Base-by-base conservation (phyloP, 176 grass and related monocot species). In the Triticum timopheevii region DNA sequence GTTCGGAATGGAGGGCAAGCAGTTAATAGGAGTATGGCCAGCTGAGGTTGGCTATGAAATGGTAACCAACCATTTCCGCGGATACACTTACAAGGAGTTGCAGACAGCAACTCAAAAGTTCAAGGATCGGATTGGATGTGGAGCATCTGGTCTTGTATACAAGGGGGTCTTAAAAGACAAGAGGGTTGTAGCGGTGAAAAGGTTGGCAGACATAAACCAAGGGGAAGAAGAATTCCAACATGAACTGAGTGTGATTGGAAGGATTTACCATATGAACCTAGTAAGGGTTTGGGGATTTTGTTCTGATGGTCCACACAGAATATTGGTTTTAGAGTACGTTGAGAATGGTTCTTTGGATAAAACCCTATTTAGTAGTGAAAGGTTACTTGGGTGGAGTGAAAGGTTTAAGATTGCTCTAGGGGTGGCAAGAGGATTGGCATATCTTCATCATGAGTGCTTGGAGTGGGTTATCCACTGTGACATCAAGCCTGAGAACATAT, bases 21-120 rank as follows among this genome's bases (percentile, higher is more conserved):
- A 50, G 77, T n/a, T 67, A 34, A 67, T 59, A 80, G 77, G 85
- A 73, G 66, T 80, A 63, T 86, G 85, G 85, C 52, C 85, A 74
- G 75, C 65, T 16, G 88, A 83, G 71, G 33, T 10, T 40, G 81
- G 81, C 6, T 65, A 83, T 17, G 58, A 30, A 47, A 69, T 69
- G 64, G 42, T 73, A 45, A 23, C 22, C 13, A 73, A 25, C 70
- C 70, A 73, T 73, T 73, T 73, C 6, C 36, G 70, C 38, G 24
- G 70, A 40, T 73, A 73, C 22, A 73, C 70, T n/a, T 73, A 73
- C 70, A 73, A n/a, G 23, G 70, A 73, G 39, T 73, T 73, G 22
- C 38, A 24, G 38, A 44, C 0, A 12, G 70, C 70, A n/a, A 73
- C 36, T 44, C 40, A 40, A 44, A 73, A 15, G 3, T 45, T 45